These are phyloP conservation scores for Ophiostoma novo-ulmi DNA, from an alignment of 2,329 filamentous ascomycete genomes.

Conservation along the genomic window DNA sequence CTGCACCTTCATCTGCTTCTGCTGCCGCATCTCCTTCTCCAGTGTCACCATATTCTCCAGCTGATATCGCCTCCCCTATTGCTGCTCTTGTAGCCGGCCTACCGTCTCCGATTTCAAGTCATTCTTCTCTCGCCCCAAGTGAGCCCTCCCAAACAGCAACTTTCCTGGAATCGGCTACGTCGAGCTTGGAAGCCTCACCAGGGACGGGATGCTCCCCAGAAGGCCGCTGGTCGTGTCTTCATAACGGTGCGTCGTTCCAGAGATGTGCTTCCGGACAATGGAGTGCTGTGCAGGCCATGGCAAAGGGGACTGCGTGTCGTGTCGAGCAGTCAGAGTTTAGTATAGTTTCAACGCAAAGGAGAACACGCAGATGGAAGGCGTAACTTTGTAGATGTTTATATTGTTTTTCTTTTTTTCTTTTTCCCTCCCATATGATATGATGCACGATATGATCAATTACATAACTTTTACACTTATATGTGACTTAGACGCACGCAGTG, in stretches of 20 bases:
- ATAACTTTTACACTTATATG: too few relatives aligned
- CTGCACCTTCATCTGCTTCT: neutral
- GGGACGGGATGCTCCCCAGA: neutral
- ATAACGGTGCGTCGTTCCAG: neutral
- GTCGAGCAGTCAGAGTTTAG: neutral
- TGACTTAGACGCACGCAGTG: neutral
- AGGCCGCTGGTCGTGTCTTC: neutral
- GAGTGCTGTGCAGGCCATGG: neutral
- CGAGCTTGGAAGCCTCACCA: neutral
- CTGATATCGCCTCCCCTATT: too few relatives aligned
- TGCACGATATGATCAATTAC: neutral
- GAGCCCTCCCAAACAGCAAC: neutral
- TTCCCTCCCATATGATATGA: neutral
- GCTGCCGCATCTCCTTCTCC: neutral
- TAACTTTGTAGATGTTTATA: neutral
- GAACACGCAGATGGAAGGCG: neutral
- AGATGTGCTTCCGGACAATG: neutral
- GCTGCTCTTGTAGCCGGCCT: too few relatives aligned
- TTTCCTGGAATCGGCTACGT: neutral
- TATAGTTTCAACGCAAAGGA: neutral
- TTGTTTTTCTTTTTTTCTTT: too few relatives aligned
- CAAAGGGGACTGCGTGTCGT: neutral
- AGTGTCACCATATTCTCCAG: too few relatives aligned
- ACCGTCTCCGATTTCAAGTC: too few relatives aligned
- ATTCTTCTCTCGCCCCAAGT: neutral